phyloP scores from a whole-genome alignment of 2,329 filamentous ascomycete genomes.

The Lithohypha guttulata region DNA sequence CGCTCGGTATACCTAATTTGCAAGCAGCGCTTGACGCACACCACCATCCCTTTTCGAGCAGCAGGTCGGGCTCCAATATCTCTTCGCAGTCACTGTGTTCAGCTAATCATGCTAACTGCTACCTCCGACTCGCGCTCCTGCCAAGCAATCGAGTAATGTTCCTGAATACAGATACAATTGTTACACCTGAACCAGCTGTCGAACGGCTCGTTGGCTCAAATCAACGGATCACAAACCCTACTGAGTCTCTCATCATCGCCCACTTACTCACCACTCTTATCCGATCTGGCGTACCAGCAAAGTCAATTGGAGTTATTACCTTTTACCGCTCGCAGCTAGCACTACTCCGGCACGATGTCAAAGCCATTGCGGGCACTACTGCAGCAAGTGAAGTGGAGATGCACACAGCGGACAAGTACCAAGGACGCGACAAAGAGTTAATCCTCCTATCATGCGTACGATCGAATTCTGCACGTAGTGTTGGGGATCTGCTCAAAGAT shows the following conservation, averaged over 20 bases:
- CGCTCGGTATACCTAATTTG: constrained; percentile 58
- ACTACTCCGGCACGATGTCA: constrained; percentile 63
- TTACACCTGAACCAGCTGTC: constrained; percentile 47
- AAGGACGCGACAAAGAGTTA: constrained; percentile 90
- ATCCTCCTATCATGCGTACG: constrained; percentile 79
- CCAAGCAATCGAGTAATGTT: constrained; percentile 69
- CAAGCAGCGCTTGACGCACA: constrained; percentile 44
- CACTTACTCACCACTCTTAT: constrained; percentile 75
- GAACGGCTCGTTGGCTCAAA: constrained; percentile 56
- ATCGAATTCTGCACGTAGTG: constrained; percentile 67
- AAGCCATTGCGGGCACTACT: constrained; percentile 26
- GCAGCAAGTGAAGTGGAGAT: constrained; percentile 63
- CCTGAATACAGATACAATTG: constrained; percentile 74
- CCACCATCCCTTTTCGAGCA: constrained; percentile 47
- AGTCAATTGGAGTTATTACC: constrained; percentile 86
- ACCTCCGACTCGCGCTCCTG: constrained; percentile 61
- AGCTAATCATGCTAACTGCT: constrained; percentile 47
- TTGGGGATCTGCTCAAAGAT: constrained; percentile 86
- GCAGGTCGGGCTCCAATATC: constrained; percentile 22
- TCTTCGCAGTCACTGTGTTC: constrained; percentile 16
- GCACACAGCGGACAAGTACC: constrained; percentile 94
- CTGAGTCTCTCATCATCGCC: constrained; percentile 66
- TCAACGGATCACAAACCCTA: constrained; percentile 67
- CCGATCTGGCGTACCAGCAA: constrained; percentile 59
- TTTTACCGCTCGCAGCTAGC: constrained; percentile 91